Evolutionary conservation across 495 filamentous ascomycete species (phyloP).

Genomic region (Bacidia gigantensis): DNA sequence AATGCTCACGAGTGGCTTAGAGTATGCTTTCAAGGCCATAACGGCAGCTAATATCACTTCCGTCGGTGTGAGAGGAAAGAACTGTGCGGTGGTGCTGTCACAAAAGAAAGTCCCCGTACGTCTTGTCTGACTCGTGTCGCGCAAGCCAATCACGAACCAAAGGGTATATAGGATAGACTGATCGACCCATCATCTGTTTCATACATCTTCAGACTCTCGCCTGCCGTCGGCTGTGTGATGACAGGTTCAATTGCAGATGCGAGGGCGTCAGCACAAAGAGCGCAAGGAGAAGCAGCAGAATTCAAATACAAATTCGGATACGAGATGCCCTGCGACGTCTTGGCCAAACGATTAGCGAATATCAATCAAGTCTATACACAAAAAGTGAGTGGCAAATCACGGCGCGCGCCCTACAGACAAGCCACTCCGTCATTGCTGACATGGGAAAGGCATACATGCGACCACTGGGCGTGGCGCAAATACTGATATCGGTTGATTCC

Average conservation of each 20-base stretch:
- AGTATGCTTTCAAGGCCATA: constrained; percentile 99
- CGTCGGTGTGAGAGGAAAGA: constrained; percentile 86
- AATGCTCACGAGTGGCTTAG: constrained; percentile 29
- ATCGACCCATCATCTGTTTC: constrained; percentile 96
- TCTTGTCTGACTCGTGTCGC: constrained; percentile 11
- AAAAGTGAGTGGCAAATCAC: constrained; percentile 43
- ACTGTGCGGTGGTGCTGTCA: constrained; percentile 90
- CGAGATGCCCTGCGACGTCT: constrained; percentile 96
- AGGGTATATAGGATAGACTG: constrained; percentile 67
- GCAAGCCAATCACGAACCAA: neutral
- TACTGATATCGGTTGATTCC: constrained; percentile 81
- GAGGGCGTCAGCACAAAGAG: constrained; percentile 76
- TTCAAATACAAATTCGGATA: constrained; percentile 98
- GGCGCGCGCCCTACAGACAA: constrained; percentile 8
- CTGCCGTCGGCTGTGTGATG: constrained; percentile 95
- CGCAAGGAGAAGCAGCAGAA: constrained; percentile 88
- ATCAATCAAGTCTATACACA: constrained; percentile 99
- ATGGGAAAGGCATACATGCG: constrained; percentile 81
- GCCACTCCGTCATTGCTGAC: constrained; percentile 8
- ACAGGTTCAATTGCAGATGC: constrained; percentile 98
- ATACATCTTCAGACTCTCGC: constrained; percentile 92
- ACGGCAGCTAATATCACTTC: constrained; percentile 98
- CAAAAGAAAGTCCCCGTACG: constrained; percentile 99
- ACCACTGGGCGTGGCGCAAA: constrained; percentile 86
- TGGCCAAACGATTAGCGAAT: constrained; percentile 93